Conservation (phyloP, 2,329 filamentous ascomycete species). For the Clarireedia hainanense region DNA sequence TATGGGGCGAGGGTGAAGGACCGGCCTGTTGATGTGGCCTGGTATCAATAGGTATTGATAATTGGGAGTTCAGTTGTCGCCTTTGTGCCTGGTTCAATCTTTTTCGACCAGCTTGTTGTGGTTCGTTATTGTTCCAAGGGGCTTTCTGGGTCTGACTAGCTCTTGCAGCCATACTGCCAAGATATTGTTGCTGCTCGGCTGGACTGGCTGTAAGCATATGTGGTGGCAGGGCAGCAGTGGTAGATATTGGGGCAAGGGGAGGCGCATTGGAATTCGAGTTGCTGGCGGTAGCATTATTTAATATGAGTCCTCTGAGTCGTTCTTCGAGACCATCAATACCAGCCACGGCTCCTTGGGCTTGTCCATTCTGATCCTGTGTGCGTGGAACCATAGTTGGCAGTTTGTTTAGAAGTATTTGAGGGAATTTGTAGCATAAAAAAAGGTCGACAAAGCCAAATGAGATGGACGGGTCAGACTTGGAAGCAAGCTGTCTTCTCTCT, state of each 20-base stretch:
- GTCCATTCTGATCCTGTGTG: not conserved
- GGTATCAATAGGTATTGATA: constrained; percentile 47
- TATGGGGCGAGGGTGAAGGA: constrained; percentile 27
- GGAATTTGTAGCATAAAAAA: too few species aligned
- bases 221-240: constrained; percentile 14
- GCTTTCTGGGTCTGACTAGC: constrained; percentile 17
- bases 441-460: not conserved
- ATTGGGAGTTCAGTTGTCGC: constrained; percentile 52
- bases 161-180: constrained; percentile 6
- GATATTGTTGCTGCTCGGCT: constrained; percentile 18
- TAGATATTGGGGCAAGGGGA: constrained; percentile 16
- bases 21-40: constrained; percentile 31
- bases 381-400: constrained; percentile 5
- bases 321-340: constrained; percentile 39
- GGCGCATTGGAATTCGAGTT: constrained; percentile 13
- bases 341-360: not conserved
- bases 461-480: too few species aligned
- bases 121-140: not conserved
- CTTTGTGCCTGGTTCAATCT: constrained; percentile 56
- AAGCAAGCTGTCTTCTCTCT: too few species aligned
- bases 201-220: constrained; percentile 17
- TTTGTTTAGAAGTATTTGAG: not conserved
- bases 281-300: constrained; percentile 38
- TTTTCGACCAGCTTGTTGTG: constrained; percentile 31
- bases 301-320: constrained; percentile 51